Evolutionary conservation across 768 basidiomycete genomes (phyloP), one percentile per base, ranked within the genome.

Genomic region (Tulasnella sp.): DNA sequence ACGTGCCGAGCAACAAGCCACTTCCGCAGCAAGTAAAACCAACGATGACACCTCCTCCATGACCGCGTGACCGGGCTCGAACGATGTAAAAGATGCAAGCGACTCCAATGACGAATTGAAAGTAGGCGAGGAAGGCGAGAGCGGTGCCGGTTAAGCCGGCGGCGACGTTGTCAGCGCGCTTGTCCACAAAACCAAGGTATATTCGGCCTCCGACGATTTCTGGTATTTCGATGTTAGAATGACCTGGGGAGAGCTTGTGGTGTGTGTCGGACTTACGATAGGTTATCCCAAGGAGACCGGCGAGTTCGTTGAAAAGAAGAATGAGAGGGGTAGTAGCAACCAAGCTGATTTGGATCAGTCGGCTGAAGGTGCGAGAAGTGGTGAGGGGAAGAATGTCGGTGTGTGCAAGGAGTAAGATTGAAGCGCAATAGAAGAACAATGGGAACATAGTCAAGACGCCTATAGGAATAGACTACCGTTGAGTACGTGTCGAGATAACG

Each of bases 281-380:
- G 9, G 73, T 57, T 13, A 42, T 51, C 20, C 73, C 73, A 29
- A 48, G 32, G 13, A 74, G 51, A 51, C 73, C 44, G 42, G 44
- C 73, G 48, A 74, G 73, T 74, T 74, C 73, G 44, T 74, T 46
- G 51, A 74, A 74, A 29, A 74, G 42, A 35, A 74, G 42, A 57
- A 74, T 74, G 26, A 57, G 73, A 74, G 73, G 73, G 48, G 44
- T 74, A 46, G n/a, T 23, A 37, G 48, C 42, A 37, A 74, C 35
- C 35, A 74, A 46, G 51, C 42, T 37, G n/a, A 46, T 44, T 35
- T 74, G 39, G 51, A 46, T 35, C 6, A 57, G 16, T 51, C 51
- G 73, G 51, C 26, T 37, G 35, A 18, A 37, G 4, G 35, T 13
- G 13, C 44, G 37, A 26, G 73, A 48, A 48, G 73, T 40, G 4